These are phyloP conservation scores for Fusarium sp. DNA, from an alignment of 2,329 filamentous ascomycete species.

Conservation along the genomic window DNA sequence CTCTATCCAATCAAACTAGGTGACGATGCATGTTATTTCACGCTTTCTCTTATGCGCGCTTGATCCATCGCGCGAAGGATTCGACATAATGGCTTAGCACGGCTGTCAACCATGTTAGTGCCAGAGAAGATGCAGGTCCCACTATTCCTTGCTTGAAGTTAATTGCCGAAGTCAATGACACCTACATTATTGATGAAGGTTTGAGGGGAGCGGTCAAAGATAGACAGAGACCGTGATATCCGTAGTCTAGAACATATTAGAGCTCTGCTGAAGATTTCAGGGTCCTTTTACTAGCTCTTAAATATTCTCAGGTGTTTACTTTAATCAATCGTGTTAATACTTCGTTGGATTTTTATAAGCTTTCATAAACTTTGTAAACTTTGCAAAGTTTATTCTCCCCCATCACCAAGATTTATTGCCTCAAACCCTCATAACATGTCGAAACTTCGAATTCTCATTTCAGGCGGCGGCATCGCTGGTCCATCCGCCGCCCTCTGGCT, in stretches of 20 bases:
- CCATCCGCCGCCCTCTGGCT: constrained; percentile 59
- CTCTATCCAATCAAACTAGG: neutral
- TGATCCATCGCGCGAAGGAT: neutral
- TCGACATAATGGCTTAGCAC: neutral
- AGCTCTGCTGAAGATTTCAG: neutral
- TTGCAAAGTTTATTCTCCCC: too few species aligned
- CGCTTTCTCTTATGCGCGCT: neutral
- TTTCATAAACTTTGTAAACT: neutral
- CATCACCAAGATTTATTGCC: neutral
- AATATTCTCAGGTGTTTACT: neutral
- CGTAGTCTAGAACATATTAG: neutral
- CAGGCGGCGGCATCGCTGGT: constrained; percentile 61
- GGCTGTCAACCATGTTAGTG: neutral
- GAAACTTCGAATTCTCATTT: constrained; percentile 61
- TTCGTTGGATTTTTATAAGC: neutral
- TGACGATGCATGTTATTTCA: neutral
- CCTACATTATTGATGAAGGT: neutral
- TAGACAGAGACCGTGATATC: neutral
- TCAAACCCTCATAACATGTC: constrained; percentile 3
- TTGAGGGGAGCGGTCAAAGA: neutral
- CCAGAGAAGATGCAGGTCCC: neutral
- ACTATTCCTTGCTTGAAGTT: neutral
- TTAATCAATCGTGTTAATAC: neutral
- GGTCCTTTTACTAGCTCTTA: neutral
- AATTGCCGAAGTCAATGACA: constrained; percentile 26